phyloP scores from a whole-genome alignment of 2,329 filamentous ascomycete genomes.

The Botrytis byssoidea region DNA sequence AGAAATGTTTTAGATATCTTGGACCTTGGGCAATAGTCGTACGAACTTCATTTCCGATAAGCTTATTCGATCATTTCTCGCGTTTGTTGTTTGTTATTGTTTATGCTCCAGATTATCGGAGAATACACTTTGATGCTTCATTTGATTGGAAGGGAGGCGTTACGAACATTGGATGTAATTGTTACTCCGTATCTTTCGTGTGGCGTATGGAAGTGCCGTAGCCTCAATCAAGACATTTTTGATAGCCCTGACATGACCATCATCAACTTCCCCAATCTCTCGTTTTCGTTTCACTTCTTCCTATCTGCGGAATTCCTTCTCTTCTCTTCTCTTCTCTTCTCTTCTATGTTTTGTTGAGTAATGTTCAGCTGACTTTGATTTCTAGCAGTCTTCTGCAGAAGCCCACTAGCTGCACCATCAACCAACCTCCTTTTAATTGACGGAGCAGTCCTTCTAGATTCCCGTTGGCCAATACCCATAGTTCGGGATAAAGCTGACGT shows the following conservation, averaged over 20 bases:
- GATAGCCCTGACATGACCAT: background rate
- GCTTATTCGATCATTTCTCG: background rate
- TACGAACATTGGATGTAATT: background rate
- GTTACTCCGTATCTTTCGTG: background rate
- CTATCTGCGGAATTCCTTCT: background rate
- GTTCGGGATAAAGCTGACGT: background rate
- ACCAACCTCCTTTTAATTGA: constrained; percentile 3
- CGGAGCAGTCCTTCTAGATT: background rate
- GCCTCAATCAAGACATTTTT: background rate
- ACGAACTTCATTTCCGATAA: background rate
- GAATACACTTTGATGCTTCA: background rate
- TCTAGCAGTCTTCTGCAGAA: background rate
- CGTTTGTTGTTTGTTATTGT: background rate
- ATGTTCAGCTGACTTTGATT: background rate
- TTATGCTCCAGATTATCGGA: background rate
- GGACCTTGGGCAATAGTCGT: background rate
- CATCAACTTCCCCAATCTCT: background rate
- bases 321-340: background rate
- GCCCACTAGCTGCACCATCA: constrained; percentile 1
- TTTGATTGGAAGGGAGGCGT: background rate
- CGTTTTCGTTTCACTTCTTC: background rate
- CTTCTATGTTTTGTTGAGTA: background rate
- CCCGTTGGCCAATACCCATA: background rate
- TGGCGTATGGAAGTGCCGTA: background rate
- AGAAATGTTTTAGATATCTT: background rate